Evolutionary conservation across 495 filamentous ascomycete genomes (phyloP).

Genomic region (Penicillium goetzii): DNA sequence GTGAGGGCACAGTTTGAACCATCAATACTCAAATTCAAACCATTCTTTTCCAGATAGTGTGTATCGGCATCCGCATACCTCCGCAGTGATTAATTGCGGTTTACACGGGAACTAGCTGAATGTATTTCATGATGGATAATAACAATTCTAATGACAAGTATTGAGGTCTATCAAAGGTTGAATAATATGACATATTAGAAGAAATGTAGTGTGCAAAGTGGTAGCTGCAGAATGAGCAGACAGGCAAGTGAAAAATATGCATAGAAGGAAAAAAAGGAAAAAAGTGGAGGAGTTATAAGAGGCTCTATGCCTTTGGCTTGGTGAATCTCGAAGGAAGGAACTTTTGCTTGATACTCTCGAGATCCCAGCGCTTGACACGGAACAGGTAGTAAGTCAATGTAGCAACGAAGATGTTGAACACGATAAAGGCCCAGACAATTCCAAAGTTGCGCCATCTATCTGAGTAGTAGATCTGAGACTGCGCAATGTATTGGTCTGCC

Average conservation of each 20-base stretch:
- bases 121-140: neutral
- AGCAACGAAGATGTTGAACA: conserved; percentile 51
- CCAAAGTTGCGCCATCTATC: conserved; percentile 52
- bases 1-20: too few relatives aligned
- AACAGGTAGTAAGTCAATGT: conserved; percentile 53
- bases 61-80: too few relatives aligned
- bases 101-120: neutral
- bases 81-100: too few relatives aligned
- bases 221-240: neutral
- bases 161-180: neutral
- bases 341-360: conserved; percentile 29
- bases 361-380: conserved; percentile 43
- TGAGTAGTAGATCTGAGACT: conserved; percentile 40
- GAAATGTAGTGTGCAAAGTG: neutral
- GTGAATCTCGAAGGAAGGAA: conserved; percentile 7
- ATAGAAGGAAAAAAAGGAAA: neutral
- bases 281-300: neutral
- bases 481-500: conserved; percentile 47
- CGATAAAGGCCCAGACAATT: conserved; percentile 55
- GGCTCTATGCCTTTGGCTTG: neutral
- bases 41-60: too few relatives aligned
- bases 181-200: neutral
- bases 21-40: too few relatives aligned
- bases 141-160: neutral
- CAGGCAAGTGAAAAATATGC: neutral